Evolutionary conservation across 805 yeast genomes (phyloP).

Genomic region (Yamadazyma laniorum): DNA sequence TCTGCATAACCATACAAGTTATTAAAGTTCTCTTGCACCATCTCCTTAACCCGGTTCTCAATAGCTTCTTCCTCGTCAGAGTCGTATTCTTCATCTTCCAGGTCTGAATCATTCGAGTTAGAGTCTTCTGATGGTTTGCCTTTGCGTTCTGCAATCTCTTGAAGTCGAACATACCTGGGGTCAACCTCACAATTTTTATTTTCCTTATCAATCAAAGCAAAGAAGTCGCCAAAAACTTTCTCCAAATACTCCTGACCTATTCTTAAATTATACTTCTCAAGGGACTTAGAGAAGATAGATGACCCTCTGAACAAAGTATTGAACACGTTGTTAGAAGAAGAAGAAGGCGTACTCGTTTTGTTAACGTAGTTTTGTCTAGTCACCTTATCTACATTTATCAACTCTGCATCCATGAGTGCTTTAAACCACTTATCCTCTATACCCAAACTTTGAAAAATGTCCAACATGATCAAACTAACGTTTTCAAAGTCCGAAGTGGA

Average conservation of each 20-base stretch:
- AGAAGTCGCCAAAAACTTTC: conserved; percentile 67
- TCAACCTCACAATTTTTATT: conserved; percentile 75
- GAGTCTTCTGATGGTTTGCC: conserved; percentile 24
- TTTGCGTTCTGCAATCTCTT: conserved; percentile 26
- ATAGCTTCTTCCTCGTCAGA: conserved; percentile 34
- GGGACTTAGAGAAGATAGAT: conserved; percentile 73
- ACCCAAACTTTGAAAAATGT: conserved; percentile 69
- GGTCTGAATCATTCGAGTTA: conserved; percentile 14
- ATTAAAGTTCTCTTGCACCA: conserved; percentile 47
- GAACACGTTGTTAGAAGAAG: conserved; percentile 32
- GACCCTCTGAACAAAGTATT: conserved; percentile 71
- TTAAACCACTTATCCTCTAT: conserved; percentile 73
- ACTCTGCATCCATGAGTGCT: conserved; percentile 65
- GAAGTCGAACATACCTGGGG: conserved; percentile 54
- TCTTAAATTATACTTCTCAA: conserved; percentile 73
- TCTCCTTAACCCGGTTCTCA: conserved; percentile 27
- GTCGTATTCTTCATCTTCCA: conserved; percentile 25
- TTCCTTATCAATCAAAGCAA: conserved; percentile 51
- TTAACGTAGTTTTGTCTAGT: conserved; percentile 43
- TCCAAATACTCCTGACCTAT: conserved; percentile 79
- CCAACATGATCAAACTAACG: conserved; percentile 59
- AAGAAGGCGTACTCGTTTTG: conserved; percentile 12
- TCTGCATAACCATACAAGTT: conserved; percentile 51
- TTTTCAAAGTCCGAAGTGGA: conserved; percentile 49
- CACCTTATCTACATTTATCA: conserved; percentile 46